Conservation (phyloP, 176 grass and related monocot species). For the Miscanthus lutarioriparius region DNA sequence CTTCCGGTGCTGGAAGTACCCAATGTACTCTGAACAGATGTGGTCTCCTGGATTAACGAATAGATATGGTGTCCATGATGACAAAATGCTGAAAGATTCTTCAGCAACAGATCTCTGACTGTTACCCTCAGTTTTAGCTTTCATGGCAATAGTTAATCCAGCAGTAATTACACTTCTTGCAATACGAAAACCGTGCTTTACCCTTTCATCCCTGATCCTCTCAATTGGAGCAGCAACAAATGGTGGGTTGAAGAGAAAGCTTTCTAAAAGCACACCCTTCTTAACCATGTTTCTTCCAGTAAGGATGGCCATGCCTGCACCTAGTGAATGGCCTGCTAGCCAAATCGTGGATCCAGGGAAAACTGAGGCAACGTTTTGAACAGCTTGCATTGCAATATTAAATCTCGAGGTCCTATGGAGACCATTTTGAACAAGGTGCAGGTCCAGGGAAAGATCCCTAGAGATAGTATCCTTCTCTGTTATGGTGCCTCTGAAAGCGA, state of each 20-base stretch:
- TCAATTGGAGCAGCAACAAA: constrained; percentile 84
- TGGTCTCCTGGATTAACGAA: constrained; percentile 82
- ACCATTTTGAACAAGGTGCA: constrained; percentile 73
- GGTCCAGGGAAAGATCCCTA: constrained; percentile 70
- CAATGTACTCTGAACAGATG: constrained; percentile 93
- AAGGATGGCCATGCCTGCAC: constrained; percentile 77
- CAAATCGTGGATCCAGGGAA: constrained; percentile 63
- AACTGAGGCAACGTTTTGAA: constrained; percentile 64
- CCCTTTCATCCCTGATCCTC: constrained; percentile 73
- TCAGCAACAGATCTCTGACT: constrained; percentile 55
- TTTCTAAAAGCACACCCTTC: constrained; percentile 58
- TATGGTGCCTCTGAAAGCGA: constrained; percentile 93
- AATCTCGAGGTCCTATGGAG: constrained; percentile 83
- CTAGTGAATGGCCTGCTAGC: constrained; percentile 81
- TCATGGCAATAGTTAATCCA: constrained; percentile 73
- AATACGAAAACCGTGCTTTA: constrained; percentile 85
- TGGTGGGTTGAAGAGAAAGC: constrained; percentile 93
- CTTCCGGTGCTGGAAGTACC: constrained; percentile 87
- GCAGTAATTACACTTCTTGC: constrained; percentile 82
- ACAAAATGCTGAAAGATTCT: constrained; percentile 70
- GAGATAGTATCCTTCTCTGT: constrained; percentile 77
- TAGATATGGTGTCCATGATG: constrained; percentile 74
- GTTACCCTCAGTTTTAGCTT: constrained; percentile 41
- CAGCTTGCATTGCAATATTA: constrained; percentile 89
- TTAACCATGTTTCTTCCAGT: constrained; percentile 94